These are phyloP conservation scores for Lumnitzera racemosa DNA, from an alignment of 345 rosid species.

Conservation along the genomic window DNA sequence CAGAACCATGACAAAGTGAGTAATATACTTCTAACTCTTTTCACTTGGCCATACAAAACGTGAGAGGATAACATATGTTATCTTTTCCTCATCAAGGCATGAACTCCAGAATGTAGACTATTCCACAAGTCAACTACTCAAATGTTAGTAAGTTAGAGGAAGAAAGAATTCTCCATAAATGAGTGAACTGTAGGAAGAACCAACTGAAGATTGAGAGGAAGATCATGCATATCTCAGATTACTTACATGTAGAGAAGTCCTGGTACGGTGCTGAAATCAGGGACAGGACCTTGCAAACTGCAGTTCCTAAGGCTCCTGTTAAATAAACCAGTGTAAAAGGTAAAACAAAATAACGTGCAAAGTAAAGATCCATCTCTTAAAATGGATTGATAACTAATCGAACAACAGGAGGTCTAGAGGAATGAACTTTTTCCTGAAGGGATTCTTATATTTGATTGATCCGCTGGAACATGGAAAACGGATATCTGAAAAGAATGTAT, in stretches of 20 bases:
- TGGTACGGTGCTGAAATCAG: constrained; percentile 68
- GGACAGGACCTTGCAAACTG: constrained; percentile 71
- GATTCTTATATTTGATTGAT: not conserved
- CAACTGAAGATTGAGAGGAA: not conserved
- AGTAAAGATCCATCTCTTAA: not conserved
- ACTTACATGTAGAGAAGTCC: constrained; percentile 80
- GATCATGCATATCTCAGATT: not conserved
- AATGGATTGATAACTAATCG: too few species aligned
- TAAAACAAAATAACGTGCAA: not conserved
- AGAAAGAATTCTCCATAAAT: not conserved
- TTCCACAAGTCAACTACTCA: too few species aligned
- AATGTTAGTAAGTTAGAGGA: too few species aligned
- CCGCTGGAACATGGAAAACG: not conserved
- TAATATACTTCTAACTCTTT: not conserved
- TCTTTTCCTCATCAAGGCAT: too few species aligned
- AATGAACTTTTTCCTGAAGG: too few species aligned
- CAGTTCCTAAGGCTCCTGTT: constrained; percentile 92
- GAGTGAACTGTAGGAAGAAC: not conserved
- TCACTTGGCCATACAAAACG: not conserved
- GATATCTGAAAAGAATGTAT: constrained; percentile 2
- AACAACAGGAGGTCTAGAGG: too few species aligned
- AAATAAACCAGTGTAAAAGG: constrained; percentile 10
- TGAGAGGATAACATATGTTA: not conserved
- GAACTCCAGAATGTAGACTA: too few species aligned
- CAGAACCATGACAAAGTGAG: not conserved